Conservation (phyloP, 2,329 filamentous ascomycete genomes). For the Colletotrichum ledebouriae region DNA sequence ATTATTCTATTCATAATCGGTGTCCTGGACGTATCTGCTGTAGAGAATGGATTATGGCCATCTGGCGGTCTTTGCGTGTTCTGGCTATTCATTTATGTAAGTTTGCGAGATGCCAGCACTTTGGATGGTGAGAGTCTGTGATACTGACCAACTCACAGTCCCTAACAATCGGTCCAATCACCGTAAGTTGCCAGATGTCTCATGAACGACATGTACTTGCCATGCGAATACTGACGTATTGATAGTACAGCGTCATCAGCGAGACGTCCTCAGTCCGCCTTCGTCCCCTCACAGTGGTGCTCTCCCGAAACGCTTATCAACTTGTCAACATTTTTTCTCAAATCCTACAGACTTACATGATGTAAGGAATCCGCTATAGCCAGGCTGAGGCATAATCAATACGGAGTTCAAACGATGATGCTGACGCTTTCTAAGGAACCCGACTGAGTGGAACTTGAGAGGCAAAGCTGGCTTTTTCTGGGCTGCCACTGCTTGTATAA, state of each 20-base stretch:
- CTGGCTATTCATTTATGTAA: conserved; percentile 56
- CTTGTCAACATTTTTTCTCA: conserved; percentile 56
- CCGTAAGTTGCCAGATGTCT: conserved; percentile 49
- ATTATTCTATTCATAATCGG: conserved; percentile 59
- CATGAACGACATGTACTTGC: not conserved
- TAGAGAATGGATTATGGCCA: conserved; percentile 54
- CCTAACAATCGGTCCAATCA: conserved; percentile 59
- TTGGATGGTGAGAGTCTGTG: too few species aligned
- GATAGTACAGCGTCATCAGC: conserved; percentile 57
- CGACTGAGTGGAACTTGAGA: conserved; percentile 54
- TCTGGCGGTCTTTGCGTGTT: conserved; percentile 58
- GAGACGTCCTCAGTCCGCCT: conserved; percentile 61
- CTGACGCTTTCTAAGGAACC: conserved; percentile 44
- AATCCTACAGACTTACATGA: conserved; percentile 52
- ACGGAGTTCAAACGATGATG: not conserved
- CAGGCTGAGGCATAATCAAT: not conserved
- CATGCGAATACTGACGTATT: not conserved
- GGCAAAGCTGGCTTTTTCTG: conserved; percentile 60
- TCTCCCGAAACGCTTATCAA: conserved; percentile 58
- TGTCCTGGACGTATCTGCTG: conserved; percentile 55
- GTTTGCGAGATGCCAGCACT: not conserved
- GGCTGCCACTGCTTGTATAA: conserved; percentile 56
- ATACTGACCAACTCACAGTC: conserved; percentile 43
- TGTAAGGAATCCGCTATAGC: conserved; percentile 32
- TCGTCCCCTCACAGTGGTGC: conserved; percentile 59